Base-by-base conservation (phyloP, 2,329 filamentous ascomycete species). In the Pseudopithomyces chartarum region DNA sequence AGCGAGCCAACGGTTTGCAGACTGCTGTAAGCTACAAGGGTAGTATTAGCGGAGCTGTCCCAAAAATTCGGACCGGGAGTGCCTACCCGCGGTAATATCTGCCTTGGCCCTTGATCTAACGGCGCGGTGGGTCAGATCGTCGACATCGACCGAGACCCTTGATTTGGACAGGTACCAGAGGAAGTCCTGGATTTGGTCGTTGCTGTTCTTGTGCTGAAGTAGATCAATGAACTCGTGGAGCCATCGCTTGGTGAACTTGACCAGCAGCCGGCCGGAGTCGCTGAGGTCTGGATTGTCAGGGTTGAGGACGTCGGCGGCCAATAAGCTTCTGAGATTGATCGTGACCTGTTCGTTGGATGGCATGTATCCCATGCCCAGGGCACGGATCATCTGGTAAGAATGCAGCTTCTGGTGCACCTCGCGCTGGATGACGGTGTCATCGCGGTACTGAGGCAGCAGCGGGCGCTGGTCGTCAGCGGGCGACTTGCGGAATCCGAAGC, bases 131-230 rank as follows among this genome's bases (percentile, higher is more conserved):
- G 84, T 81, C 43, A 93, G 78, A 57, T 90, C 84, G 17, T 85
- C 81, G 1, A 87, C 80, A 65, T 93, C 87, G 3, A 94, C 76
- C 1, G 84, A 84, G 6, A 95, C 79, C 33, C 85, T 84, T n/a
- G 91, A 88, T 71, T 90, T 89, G 60, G 87, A 80, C 45, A 96
- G 76, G 66, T 89, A 92, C 92, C 92, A 97, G 38, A 97, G 81
- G 61, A 97, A 90, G 67, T 97, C 91, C 74, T 98, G 94, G 17
- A 98, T 85, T 73, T 97, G 90, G 75, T 98, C 92, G 15, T 85
- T 77, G 59, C 82, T 80, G 74, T 97, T 97, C 80, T 97, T 98
- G 75, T 92, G 83, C 54, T 86, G 82, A 44, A 97, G 73, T 6
- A 97, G 78, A n/a, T 91, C 86, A 66, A 96, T 94, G 73, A 97